A percentile compares a stretch with the other conserved stretches of the same genome.
Conservation (phyloP, 805 yeast species). For the Lachancea kluyveri region DNA sequence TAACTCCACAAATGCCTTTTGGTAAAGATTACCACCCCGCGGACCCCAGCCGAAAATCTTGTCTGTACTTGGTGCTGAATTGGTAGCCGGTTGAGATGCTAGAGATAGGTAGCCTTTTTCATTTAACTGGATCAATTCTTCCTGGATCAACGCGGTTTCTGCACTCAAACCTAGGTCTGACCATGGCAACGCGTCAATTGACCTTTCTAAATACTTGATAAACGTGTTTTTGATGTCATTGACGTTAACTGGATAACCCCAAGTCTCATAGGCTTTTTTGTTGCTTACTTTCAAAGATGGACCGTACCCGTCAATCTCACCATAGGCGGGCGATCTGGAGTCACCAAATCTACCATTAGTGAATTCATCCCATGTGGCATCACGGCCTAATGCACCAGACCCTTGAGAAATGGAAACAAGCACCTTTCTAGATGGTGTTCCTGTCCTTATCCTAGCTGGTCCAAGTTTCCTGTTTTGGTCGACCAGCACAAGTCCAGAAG, state of each 20-base stretch:
- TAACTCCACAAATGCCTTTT: conserved; percentile 89
- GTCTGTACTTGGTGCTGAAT: conserved; percentile 73
- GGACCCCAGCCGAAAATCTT: conserved; percentile 98
- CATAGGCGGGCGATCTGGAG: conserved; percentile 92
- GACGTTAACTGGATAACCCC: conserved; percentile 70
- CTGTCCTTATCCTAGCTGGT: conserved; percentile 17
- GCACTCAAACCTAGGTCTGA: conserved; percentile 78
- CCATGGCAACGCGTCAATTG: conserved; percentile 83
- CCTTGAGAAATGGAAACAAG: conserved; percentile 78
- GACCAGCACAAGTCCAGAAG: conserved; percentile 38
- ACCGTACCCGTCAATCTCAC: conserved; percentile 97
- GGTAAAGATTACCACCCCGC: conserved; percentile 77
- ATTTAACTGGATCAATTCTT: conserved; percentile 76
- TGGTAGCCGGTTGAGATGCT: conserved; percentile 94
- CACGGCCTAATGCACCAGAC: conserved; percentile 76
- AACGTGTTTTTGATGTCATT: conserved; percentile 63
- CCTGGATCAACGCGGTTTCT: conserved; percentile 90
- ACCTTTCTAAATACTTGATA: conserved; percentile 65
- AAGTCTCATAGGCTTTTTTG: conserved; percentile 57
- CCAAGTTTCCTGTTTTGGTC: conserved; percentile 24
- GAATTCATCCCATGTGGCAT: conserved; percentile 96
- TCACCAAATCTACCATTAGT: conserved; percentile 96
- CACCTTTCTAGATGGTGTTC: conserved; percentile 42
- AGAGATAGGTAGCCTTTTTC: conserved; percentile 73
- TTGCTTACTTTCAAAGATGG: conserved; percentile 76